Evolutionary conservation across 306 rosid genomes (phyloP), one percentile per base, ranked within the genome.

Genomic region (Dicorynia guianensis): DNA sequence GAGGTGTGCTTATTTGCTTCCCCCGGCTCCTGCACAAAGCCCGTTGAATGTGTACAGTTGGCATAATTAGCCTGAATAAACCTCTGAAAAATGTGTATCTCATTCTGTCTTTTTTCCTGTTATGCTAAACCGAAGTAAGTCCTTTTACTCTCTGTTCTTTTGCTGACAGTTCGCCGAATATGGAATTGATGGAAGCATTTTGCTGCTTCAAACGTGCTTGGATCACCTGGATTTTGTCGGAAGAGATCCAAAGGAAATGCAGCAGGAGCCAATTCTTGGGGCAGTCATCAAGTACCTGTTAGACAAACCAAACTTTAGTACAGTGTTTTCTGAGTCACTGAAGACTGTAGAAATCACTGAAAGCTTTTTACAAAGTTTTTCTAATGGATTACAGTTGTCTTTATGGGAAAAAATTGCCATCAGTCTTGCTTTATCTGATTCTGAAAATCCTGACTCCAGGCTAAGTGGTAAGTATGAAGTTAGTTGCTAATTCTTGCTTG

Each of bases 391-490:
- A 15, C 86, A 85, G 58, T 82, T 96, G 74, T 86, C 97, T 59
- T 78, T 82, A 19, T 70, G 84, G 80, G 98, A 96, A 80, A 93
- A 85, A 79, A 86, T 93, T 84, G 82, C 82, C 67, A 17, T 90
- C 76, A 90, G 98, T 83, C 98, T 96, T 65, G 93, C 99, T 34
- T 78, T 96, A 77, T 88, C 94, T 40, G 97, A 93, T 78, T 92
- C 97, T 71, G 98, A 96, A 85, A 89, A 87, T 83, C 79, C 74
- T 4, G 97, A 96, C 38, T 74, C 80, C 78, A 88, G 96, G 80
- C 76, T 78, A 59, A 82, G 88, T 54, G 96, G 99, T 96, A 80
- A 81, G 89, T 69, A 79, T 75, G 52, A 18, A 30, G 56, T 62
- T 62, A 34, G 15, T 74, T 77, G 63, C 43, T 75, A 74, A 36